Conservation (phyloP, 495 filamentous ascomycete genomes). For the Talaromyces borbonicus region DNA sequence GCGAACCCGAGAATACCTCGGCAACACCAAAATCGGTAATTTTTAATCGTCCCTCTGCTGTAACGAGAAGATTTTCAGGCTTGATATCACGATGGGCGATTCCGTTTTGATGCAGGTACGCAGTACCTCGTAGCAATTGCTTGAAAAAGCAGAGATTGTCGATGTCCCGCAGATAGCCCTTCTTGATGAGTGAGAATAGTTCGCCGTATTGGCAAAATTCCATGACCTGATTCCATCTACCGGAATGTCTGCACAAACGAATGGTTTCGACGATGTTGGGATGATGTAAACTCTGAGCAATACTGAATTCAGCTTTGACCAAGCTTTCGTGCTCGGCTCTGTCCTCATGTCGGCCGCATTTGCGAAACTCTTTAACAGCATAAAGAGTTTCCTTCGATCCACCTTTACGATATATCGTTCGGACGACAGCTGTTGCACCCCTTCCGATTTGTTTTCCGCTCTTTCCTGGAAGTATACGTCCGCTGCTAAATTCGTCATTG, state of each 20-base stretch:
- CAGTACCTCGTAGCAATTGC: constrained; percentile 60
- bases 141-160: constrained; percentile 70
- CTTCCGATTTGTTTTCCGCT: constrained; percentile 58
- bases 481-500: constrained; percentile 47
- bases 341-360: constrained; percentile 47
- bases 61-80: constrained; percentile 66
- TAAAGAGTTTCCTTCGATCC: constrained; percentile 45
- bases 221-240: constrained; percentile 75
- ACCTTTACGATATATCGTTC: constrained; percentile 52
- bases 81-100: constrained; percentile 80
- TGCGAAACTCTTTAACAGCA: constrained; percentile 74
- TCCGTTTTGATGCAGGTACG: constrained; percentile 59
- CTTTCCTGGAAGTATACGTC: constrained; percentile 46
- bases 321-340: constrained; percentile 62
- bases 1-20: constrained; percentile 64
- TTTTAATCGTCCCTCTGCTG: constrained; percentile 58
- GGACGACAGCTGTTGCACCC: constrained; percentile 64
- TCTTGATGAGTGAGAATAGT: constrained; percentile 55
- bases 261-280: constrained; percentile 71
- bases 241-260: constrained; percentile 53
- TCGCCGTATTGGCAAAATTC: constrained; percentile 71
- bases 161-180: constrained; percentile 47
- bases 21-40: constrained; percentile 76
- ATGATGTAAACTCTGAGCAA: constrained; percentile 65
- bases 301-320: constrained; percentile 71